Evolutionary conservation across 1,139 yeast species (phyloP).

Genomic region (Lodderomyces jiufengensis): DNA sequence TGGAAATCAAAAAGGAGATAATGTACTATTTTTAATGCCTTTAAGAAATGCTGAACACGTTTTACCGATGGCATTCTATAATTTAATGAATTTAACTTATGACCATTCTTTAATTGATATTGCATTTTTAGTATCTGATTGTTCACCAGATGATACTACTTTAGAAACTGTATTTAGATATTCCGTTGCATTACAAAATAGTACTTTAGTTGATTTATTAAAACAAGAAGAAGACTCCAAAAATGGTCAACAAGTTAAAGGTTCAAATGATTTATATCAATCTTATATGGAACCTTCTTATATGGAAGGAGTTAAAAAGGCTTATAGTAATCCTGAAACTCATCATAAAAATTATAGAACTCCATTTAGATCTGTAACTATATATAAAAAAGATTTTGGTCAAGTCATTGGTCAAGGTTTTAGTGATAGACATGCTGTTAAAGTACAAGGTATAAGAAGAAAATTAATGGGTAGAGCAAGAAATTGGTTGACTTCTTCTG

Average conservation of each 20-base stretch:
- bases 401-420: constrained; percentile 85
- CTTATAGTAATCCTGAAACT: constrained; percentile 57
- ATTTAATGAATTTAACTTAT: constrained; percentile 80
- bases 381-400: constrained; percentile 81
- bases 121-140: constrained; percentile 82
- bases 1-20: constrained; percentile 59
- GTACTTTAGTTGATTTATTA: constrained; percentile 54
- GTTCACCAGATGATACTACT: constrained; percentile 73
- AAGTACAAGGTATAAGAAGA: constrained; percentile 84
- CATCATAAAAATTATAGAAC: constrained; percentile 58
- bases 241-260: constrained; percentile 31
- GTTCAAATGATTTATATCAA: constrained; percentile 60
- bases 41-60: constrained; percentile 79
- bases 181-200: constrained; percentile 66
- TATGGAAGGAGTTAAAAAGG: constrained; percentile 50
- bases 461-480: constrained; percentile 89
- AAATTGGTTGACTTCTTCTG: constrained; percentile 77
- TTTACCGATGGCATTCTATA: constrained; percentile 77
- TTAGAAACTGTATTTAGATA: constrained; percentile 64
- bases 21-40: constrained; percentile 71
- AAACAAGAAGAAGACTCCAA: constrained; percentile 36
- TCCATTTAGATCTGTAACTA: constrained; percentile 75
- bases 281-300: constrained; percentile 69
- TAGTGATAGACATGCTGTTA: constrained; percentile 83
- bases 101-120: constrained; percentile 79